Evolutionary conservation across 768 basidiomycete genomes (phyloP).

Genomic region (Mycena polygramma): DNA sequence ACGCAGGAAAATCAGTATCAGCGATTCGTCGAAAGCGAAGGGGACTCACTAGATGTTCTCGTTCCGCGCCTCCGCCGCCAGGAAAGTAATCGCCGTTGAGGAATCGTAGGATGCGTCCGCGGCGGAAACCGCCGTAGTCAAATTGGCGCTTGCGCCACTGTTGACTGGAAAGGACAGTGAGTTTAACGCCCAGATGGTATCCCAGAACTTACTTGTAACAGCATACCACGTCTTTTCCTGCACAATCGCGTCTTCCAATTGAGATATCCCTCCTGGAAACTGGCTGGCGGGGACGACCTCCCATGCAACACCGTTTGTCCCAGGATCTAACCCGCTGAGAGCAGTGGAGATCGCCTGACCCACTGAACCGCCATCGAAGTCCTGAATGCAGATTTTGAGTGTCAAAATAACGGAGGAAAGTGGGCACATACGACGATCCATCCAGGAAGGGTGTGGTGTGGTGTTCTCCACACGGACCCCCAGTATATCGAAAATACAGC

Average conservation of each 20-base stretch:
- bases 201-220: slow-evolving; percentile 58
- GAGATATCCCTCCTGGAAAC: slow-evolving; percentile 59
- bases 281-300: slow-evolving; percentile 52
- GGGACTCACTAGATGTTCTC: slow-evolving; percentile 70
- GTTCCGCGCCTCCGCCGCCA: slow-evolving; percentile 63
- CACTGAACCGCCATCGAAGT: slow-evolving; percentile 70
- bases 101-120: slow-evolving; percentile 63
- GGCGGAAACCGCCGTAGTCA: slow-evolving; percentile 52
- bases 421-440: slow-evolving; percentile 66
- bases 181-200: neutral
- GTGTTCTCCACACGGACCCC: slow-evolving; percentile 65
- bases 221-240: slow-evolving; percentile 69
- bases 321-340: slow-evolving; percentile 47
- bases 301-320: slow-evolving; percentile 60
- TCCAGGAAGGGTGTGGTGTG: slow-evolving; percentile 58
- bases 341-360: slow-evolving; percentile 61
- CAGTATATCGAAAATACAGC: slow-evolving; percentile 70
- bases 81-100: slow-evolving; percentile 62
- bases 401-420: neutral
- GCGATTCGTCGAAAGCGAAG: neutral
- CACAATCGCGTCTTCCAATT: slow-evolving; percentile 59
- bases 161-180: slow-evolving; percentile 50
- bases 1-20: neutral
- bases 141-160: slow-evolving; percentile 51
- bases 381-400: slow-evolving; percentile 49